Conservation (phyloP, 1,139 yeast species). For the Saccharomyces hybrid region DNA sequence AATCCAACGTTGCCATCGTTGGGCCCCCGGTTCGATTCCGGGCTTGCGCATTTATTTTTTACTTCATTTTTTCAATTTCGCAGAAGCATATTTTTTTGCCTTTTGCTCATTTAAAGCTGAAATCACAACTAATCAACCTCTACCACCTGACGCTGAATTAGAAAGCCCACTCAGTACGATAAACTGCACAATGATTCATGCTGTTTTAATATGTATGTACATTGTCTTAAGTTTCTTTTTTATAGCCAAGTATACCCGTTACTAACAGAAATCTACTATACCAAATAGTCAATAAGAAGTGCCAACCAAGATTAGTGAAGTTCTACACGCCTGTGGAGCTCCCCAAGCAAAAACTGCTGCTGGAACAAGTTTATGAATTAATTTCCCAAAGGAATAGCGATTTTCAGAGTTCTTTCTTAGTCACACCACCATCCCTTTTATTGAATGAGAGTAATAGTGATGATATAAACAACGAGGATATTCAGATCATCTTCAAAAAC, state of each 20-base stretch:
- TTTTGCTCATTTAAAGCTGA: too few relatives aligned
- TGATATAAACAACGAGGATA: slow-evolving; percentile 64
- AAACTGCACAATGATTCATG: slow-evolving; percentile 59
- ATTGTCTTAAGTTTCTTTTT: background rate
- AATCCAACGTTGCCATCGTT: slow-evolving; percentile 1
- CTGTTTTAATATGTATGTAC: slow-evolving; percentile 74
- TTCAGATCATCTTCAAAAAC: slow-evolving; percentile 86
- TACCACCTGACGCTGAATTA: too few relatives aligned
- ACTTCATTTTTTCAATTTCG: too few relatives aligned
- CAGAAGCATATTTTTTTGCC: background rate
- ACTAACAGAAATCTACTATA: slow-evolving; percentile 3
- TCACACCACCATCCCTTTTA: slow-evolving; percentile 38
- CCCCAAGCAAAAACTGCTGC: slow-evolving; percentile 27
- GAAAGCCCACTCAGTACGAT: background rate
- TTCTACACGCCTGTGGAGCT: slow-evolving; percentile 77
- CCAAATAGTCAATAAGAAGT: slow-evolving; percentile 67
- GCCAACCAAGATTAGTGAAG: slow-evolving; percentile 85
- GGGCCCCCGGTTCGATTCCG: slow-evolving; percentile 1
- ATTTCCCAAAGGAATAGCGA: slow-evolving; percentile 28
- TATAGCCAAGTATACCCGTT: background rate
- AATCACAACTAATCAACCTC: too few relatives aligned
- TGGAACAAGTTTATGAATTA: slow-evolving; percentile 31
- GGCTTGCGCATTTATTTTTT: background rate
- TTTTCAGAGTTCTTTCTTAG: slow-evolving; percentile 28
- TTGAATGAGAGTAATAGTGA: slow-evolving; percentile 63